Percentiles rank a stretch among this genome's conserved stretches.
phyloP scores from a whole-genome alignment of 441 rosid genomes.

The Rhodomyrtus psidioides region DNA sequence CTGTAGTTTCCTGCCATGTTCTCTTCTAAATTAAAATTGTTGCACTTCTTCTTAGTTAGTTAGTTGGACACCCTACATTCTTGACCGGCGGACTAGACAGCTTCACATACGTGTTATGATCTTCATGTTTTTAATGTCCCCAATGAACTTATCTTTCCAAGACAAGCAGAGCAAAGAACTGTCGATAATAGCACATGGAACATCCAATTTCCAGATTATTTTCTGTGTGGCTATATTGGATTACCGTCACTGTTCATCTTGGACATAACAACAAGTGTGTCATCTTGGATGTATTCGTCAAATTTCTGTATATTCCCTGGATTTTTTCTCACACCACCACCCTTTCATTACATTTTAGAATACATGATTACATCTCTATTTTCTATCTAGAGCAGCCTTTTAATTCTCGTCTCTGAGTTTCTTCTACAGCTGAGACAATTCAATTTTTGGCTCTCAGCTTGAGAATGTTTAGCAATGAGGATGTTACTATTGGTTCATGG shows the following conservation, averaged over 20 bases:
- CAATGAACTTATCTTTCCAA: background rate
- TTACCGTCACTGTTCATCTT: background rate
- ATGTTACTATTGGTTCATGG: constrained; percentile 83
- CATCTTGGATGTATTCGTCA: background rate
- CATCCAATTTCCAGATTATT: background rate
- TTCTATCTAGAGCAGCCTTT: background rate
- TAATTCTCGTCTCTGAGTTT: background rate
- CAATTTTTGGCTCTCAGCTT: constrained; percentile 30
- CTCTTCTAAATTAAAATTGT: too few relatives aligned
- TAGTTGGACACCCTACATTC: background rate
- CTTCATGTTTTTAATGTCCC: background rate
- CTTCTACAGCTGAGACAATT: background rate
- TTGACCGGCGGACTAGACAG: background rate
- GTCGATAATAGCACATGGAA: background rate
- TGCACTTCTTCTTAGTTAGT: background rate
- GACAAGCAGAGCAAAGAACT: background rate
- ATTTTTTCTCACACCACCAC: background rate
- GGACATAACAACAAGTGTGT: background rate
- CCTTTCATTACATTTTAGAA: background rate
- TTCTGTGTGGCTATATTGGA: background rate
- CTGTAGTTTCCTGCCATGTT: background rate
- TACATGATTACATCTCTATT: background rate
- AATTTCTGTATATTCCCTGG: background rate
- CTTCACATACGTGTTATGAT: background rate
- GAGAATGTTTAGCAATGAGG: constrained; percentile 84